Evolutionary conservation across 202 grass and related monocot species (phyloP), one percentile per base, ranked within the genome.

Genomic region (Elaeis oleifera): DNA sequence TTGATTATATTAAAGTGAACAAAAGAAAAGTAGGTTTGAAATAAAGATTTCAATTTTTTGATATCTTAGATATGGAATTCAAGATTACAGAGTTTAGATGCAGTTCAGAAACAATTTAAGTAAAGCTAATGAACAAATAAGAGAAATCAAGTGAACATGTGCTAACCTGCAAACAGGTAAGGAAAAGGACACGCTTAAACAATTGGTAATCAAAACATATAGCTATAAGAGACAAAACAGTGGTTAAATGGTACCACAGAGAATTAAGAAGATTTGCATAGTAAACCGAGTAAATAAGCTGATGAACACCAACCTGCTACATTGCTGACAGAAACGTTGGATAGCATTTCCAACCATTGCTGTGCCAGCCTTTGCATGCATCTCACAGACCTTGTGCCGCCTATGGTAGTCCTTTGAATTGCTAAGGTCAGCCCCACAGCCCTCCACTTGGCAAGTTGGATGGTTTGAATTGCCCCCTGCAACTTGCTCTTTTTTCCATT

Each of bases 321-420:
- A 90, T 58, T 95, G 86, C 74, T 95, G 90, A 59, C 86, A 95
- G 70, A 95, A 95, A 18, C 90, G 80, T 49, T 80, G 70, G 54
- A 84, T 74, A 18, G 63, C 16, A 6, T 62, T 63, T 59, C 69
- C 71, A 5, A 95, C 68, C 56, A 24, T 16, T 18, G 79, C 86
- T 49, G 72, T 39, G 1, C 20, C 51, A 5, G 80, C 80, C 60
- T 67, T 89, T 61, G 86, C 76, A 67, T 95, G 90, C 1, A 5
- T 4, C 22, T 83, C 83, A 49, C 90, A 95, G 9, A 95, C 86
- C 72, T 83, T 89, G 63, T 95, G 90, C 51, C 81, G 67, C 71
- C 82, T 83, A 64, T 90, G 81, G 8, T 95, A 95, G n/a, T 95
- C 90, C 78, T 77, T 90, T 3, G 60, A 50, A 20, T 59, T 27